Evolutionary conservation across 2,329 filamentous ascomycete species (phyloP).

Genomic region (Colletotrichum gigasporum): DNA sequence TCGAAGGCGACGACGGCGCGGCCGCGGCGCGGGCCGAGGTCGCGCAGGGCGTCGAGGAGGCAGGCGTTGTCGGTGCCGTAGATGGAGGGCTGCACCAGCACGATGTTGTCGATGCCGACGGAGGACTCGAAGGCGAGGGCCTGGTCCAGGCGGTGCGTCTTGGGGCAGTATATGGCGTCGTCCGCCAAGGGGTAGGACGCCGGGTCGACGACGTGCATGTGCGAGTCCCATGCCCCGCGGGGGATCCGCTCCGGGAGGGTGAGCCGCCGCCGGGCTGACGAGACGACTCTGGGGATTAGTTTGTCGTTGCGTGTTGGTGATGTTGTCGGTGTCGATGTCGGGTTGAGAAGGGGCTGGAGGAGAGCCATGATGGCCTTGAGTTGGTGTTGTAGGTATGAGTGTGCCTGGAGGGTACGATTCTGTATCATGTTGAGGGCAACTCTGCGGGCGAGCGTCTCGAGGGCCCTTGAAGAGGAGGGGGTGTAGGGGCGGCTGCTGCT

Average conservation of each 20-base stretch:
- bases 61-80: constrained; percentile 70
- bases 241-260: constrained; percentile 44
- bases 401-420: constrained; percentile 5
- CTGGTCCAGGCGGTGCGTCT: constrained; percentile 57
- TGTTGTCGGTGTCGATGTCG: background rate
- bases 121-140: constrained; percentile 60
- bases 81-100: constrained; percentile 70
- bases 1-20: constrained; percentile 68
- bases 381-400: constrained; percentile 1
- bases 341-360: constrained; percentile 13
- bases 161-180: constrained; percentile 61
- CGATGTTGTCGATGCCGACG: constrained; percentile 63
- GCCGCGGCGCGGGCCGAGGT: constrained; percentile 57
- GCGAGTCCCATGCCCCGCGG: constrained; percentile 64
- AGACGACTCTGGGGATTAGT: background rate
- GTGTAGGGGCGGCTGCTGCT: background rate
- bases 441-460: background rate
- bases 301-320: background rate
- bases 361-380: constrained; percentile 23
- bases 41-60: constrained; percentile 61
- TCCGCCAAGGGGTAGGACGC: constrained; percentile 56
- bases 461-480: background rate
- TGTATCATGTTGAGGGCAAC: constrained; percentile 10
- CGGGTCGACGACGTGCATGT: constrained; percentile 71
- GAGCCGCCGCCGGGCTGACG: constrained; percentile 11